Evolutionary conservation across 1,284 basidiomycete genomes (phyloP).

Genomic region (Ganoderma lingzhi): DNA sequence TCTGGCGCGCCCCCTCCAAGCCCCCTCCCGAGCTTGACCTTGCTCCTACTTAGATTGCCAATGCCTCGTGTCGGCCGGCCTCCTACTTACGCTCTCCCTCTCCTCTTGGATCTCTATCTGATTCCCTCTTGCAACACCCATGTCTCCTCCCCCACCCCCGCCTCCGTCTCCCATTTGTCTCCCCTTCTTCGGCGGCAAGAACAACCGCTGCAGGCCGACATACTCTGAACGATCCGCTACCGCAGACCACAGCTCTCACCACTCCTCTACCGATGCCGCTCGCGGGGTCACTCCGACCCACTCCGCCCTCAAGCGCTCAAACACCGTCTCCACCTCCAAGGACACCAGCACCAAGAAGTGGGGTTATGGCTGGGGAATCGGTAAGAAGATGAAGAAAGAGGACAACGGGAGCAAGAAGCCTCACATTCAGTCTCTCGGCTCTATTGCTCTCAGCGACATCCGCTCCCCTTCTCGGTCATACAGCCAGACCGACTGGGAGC

Average conservation of each 20-base stretch:
- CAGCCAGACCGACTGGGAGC: slow-evolving; percentile 6
- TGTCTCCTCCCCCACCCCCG: slow-evolving; percentile 41
- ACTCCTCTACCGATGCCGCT: slow-evolving; percentile 39
- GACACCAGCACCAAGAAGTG: slow-evolving; percentile 47
- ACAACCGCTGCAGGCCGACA: slow-evolving; percentile 39
- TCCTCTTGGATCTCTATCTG: slow-evolving; percentile 25
- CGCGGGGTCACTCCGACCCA: slow-evolving; percentile 38
- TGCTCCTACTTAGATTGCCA: slow-evolving; percentile 13
- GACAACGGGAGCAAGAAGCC: slow-evolving; percentile 48
- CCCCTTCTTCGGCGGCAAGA: slow-evolving; percentile 39
- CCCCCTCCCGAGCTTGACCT: not conserved
- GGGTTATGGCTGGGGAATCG: slow-evolving; percentile 75
- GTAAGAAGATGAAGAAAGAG: slow-evolving; percentile 59
- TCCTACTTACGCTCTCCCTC: slow-evolving; percentile 24
- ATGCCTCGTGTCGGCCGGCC: slow-evolving; percentile 33
- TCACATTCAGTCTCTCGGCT: slow-evolving; percentile 27
- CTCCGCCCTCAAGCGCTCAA: slow-evolving; percentile 34
- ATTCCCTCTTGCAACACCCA: slow-evolving; percentile 40
- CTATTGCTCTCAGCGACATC: slow-evolving; percentile 34
- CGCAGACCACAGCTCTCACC: slow-evolving; percentile 39
- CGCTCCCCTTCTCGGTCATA: slow-evolving; percentile 40
- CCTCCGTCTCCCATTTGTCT: slow-evolving; percentile 41
- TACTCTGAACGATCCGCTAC: slow-evolving; percentile 37
- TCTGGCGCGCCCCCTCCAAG: no score
- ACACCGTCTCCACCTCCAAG: slow-evolving; percentile 34